Base-by-base conservation (phyloP, 2,329 filamentous ascomycete species). In the Trichoderma sp. region DNA sequence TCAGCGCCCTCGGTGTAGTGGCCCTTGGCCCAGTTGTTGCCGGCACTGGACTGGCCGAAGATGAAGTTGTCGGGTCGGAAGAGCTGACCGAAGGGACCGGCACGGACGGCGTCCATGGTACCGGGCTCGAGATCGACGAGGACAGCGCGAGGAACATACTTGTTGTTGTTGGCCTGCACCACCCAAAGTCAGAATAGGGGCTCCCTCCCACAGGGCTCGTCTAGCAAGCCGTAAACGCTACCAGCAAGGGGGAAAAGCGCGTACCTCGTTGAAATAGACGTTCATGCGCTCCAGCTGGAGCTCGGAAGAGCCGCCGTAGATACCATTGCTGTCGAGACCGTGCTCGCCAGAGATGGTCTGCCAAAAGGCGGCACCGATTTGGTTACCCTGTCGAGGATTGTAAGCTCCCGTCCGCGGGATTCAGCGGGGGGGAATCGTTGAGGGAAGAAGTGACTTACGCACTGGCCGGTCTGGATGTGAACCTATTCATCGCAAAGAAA, bases 11-110 rank as follows among this genome's bases (percentile, higher is more conserved):
- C 95, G 71, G 95, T 99, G 88, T 99, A 99, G 82, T 99, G 95
- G 84, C 95, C 95, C 90, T 98, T 99, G 82, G 95, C 95, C 95
- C 95, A 99, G 90, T 98, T 98, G 92, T 99, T 99, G 84, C 95
- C 95, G 80, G 95, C 95, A 88, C 95, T 94, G 75, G 95, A 98
- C 86, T 98, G 95, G 75, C 95, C 95, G 82, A 98, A 98, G 78
- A 98, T 93, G 83, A 98, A 98, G 90, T 98, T 99, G 86, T 99
- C 95, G 79, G 95, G 95, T 72, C 95, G 93, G 93, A 99, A 98
- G 74, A 99, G 93, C 85, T 97, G 91, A 74, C 95, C 95, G 80
- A 98, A 98, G 72, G 95, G 95, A 81, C 95, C 94, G 74, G 94
- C 92, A 80, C 94, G 94, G 84, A 99, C 94, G 74, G 95, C 95